These are phyloP conservation scores for Blastobotrys niveus DNA, from an alignment of 1,139 yeast genomes.

Conservation along the genomic window DNA sequence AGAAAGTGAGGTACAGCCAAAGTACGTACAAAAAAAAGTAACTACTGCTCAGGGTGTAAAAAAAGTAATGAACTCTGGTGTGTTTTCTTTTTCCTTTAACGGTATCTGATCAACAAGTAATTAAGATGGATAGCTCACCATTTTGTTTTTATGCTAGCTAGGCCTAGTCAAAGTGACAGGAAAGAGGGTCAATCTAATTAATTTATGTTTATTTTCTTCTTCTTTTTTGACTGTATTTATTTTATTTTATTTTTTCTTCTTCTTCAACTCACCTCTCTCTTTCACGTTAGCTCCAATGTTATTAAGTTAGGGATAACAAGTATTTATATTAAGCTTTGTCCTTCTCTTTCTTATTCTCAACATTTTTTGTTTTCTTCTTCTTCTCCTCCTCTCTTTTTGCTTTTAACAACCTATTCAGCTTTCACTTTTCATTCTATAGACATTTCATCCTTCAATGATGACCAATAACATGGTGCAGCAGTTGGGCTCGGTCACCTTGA, in stretches of 20 bases:
- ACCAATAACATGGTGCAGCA: neutral
- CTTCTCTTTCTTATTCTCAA: neutral
- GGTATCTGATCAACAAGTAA: no score
- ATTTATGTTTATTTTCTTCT: neutral
- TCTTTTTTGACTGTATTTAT: neutral
- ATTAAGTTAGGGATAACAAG: neutral
- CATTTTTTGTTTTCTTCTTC: neutral
- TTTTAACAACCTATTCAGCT: neutral
- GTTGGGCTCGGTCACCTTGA: constrained; percentile 4
- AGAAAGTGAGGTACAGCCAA: no score
- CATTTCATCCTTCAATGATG: neutral
- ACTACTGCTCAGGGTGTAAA: no score
- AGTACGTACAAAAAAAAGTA: no score
- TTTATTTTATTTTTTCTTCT: neutral
- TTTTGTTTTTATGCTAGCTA: no score
- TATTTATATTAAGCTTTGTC: neutral
- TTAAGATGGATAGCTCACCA: no score
- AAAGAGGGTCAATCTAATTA: neutral
- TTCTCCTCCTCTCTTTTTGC: neutral
- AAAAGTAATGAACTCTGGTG: no score
- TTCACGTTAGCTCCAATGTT: no score
- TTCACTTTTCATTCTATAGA: neutral
- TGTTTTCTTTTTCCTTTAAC: no score
- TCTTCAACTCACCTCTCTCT: no score
- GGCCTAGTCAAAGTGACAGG: neutral